Evolutionary conservation across 768 basidiomycete genomes (phyloP).

Genomic region (Pleurotus citrinopileatus): DNA sequence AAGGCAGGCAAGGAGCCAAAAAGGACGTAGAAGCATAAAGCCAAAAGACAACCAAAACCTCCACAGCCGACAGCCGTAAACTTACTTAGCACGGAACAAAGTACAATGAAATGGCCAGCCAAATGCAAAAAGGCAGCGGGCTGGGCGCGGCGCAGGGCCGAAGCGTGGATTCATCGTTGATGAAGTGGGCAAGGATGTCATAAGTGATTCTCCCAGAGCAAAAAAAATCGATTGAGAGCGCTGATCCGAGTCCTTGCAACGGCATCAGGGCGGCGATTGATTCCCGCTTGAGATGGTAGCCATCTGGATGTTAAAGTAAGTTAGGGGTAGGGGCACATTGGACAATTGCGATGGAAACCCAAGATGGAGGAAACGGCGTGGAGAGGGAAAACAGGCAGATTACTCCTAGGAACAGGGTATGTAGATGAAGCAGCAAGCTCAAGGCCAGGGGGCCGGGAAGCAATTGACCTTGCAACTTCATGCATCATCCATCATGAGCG

Average conservation of each 20-base stretch:
- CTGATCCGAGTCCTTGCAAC: not conserved
- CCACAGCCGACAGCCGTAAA: not conserved
- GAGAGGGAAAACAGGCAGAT: no score
- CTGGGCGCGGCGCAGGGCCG: not conserved
- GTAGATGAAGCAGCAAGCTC: no score
- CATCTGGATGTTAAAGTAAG: not conserved
- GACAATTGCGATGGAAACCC: no score
- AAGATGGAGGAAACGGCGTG: no score
- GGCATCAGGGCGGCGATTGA: not conserved
- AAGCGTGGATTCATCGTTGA: not conserved
- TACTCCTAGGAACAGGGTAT: no score
- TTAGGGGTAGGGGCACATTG: no score
- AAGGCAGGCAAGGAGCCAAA: constrained; percentile 7
- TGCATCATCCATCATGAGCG: no score
- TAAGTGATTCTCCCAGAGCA: not conserved
- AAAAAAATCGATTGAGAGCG: not conserved
- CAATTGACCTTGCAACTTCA: no score
- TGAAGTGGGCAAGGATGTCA: no score
- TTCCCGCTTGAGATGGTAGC: not conserved
- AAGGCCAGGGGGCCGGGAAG: no score
- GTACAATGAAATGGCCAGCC: not conserved
- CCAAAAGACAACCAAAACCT: not conserved
- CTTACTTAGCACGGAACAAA: not conserved
- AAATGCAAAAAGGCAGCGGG: not conserved
- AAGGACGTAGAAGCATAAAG: constrained; percentile 9